phyloP scores from a whole-genome alignment of 2,329 filamentous ascomycete species.

The Alternaria alternata region DNA sequence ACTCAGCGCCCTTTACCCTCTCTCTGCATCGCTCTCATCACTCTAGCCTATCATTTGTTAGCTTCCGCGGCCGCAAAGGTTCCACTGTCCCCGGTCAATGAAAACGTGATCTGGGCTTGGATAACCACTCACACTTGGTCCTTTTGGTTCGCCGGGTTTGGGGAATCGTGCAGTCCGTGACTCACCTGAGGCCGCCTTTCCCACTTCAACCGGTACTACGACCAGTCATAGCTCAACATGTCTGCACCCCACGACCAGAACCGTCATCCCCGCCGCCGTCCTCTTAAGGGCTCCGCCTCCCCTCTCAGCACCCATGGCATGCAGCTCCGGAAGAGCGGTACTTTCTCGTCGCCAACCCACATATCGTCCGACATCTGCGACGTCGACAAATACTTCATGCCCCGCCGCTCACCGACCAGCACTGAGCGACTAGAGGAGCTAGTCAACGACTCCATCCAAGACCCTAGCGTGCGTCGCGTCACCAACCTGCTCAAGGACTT shows the following conservation, averaged over 20 bases:
- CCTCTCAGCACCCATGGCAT: slow-evolving; percentile 52
- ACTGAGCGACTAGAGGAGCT: slow-evolving; percentile 59
- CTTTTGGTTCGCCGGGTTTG: slow-evolving; percentile 33
- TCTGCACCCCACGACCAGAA: slow-evolving; percentile 51
- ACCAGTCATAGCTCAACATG: slow-evolving; percentile 50
- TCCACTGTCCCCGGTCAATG: slow-evolving; percentile 30
- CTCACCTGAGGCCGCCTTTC: slow-evolving; percentile 46
- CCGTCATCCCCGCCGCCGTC: slow-evolving; percentile 57
- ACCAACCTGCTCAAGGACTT: slow-evolving; percentile 55
- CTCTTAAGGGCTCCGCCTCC: slow-evolving; percentile 49
- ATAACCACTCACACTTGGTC: slow-evolving; percentile 35
- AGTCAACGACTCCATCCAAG: slow-evolving; percentile 56
- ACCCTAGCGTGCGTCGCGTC: slow-evolving; percentile 56
- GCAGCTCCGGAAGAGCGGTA: slow-evolving; percentile 58
- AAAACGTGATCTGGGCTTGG: slow-evolving; percentile 36
- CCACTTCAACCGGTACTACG: slow-evolving; percentile 32
- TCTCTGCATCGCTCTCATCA: slow-evolving; percentile 18
- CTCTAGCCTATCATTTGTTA: slow-evolving; percentile 17
- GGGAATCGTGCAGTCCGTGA: slow-evolving; percentile 41
- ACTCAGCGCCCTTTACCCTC: slow-evolving; percentile 42
- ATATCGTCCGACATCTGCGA: slow-evolving; percentile 51
- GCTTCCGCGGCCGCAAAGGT: slow-evolving; percentile 15
- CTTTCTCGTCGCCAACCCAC: slow-evolving; percentile 56
- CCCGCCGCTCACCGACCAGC: slow-evolving; percentile 58
- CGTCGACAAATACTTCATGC: slow-evolving; percentile 52